Percentiles rank a stretch among this genome's conserved stretches.
Conservation (phyloP, 768 basidiomycete genomes). For the Plicaturopsis crispa region DNA sequence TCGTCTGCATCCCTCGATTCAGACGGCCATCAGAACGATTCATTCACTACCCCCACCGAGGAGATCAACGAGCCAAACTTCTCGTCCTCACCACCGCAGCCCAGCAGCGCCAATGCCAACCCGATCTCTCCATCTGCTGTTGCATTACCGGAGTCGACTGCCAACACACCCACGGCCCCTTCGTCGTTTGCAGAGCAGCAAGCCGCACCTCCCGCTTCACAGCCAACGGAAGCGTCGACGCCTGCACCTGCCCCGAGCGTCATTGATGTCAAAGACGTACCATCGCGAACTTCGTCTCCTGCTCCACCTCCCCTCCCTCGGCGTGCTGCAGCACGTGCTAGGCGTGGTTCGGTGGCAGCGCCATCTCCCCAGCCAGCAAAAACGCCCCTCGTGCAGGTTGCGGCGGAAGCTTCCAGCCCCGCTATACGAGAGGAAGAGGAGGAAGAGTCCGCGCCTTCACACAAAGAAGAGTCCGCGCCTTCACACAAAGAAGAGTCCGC, state of each 20-base stretch:
- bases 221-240: conserved; percentile 16
- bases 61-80: not conserved
- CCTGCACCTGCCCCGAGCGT: conserved; percentile 15
- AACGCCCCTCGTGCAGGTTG: too few species aligned
- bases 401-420: too few species aligned
- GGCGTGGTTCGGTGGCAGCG: conserved; percentile 13
- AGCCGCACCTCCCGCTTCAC: conserved; percentile 13
- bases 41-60: too few species aligned
- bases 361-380: not conserved
- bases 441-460: too few species aligned
- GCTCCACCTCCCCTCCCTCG: conserved; percentile 56
- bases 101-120: conserved; percentile 1
- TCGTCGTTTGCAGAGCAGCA: conserved; percentile 5
- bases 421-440: too few species aligned
- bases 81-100: not conserved
- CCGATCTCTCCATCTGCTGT: conserved; percentile 6
- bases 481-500: too few species aligned
- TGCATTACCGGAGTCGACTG: conserved; percentile 4
- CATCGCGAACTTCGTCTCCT: conserved; percentile 30
- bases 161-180: conserved; percentile 6
- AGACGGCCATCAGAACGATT: too few species aligned
- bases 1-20: too few species aligned
- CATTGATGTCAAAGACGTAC: conserved; percentile 18
- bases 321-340: conserved; percentile 50
- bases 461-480: too few species aligned